Conservation (phyloP, 768 basidiomycete species). For the Astraeus odoratus region DNA sequence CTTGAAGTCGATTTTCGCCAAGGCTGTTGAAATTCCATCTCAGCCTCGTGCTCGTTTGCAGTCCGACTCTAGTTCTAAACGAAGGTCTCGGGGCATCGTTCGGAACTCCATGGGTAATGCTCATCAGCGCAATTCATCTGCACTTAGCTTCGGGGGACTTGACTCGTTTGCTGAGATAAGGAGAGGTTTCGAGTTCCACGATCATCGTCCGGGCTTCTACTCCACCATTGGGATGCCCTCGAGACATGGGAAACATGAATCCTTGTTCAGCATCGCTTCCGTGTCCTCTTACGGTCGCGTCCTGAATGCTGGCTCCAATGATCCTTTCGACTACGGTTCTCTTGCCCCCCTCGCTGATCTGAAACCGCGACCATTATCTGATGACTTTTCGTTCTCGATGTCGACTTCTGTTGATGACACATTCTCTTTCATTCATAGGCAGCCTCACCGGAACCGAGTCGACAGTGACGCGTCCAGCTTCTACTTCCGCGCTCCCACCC, state of each 20-base stretch:
- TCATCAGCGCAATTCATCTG: conserved; percentile 39
- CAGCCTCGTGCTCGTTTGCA: conserved; percentile 29
- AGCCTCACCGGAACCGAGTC: conserved; percentile 43
- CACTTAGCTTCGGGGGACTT: conserved; percentile 61
- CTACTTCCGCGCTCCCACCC: conserved; percentile 44
- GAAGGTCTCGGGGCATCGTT: conserved; percentile 16
- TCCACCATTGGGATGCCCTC: conserved; percentile 39
- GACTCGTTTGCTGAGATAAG: conserved; percentile 76
- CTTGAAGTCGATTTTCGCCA: conserved; percentile 48
- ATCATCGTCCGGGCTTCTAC: conserved; percentile 59
- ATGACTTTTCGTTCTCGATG: conserved; percentile 53
- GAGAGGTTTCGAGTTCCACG: conserved; percentile 68
- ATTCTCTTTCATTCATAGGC: conserved; percentile 50
- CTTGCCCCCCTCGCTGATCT: conserved; percentile 35
- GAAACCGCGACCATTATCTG: conserved; percentile 48
- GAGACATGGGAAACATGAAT: conserved; percentile 46
- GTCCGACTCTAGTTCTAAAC: conserved; percentile 40
- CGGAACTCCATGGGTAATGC: conserved; percentile 13
- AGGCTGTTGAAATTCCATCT: conserved; percentile 34
- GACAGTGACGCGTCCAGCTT: conserved; percentile 77
- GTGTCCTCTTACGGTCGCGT: conserved; percentile 74
- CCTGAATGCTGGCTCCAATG: conserved; percentile 50
- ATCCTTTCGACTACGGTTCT: conserved; percentile 68
- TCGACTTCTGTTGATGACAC: conserved; percentile 59
- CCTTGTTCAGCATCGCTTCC: conserved; percentile 67